Evolutionary conservation across 2,329 filamentous ascomycete genomes (phyloP), one percentile per base, ranked within the genome.

Genomic region (Pseudogymnoascus sp.): DNA sequence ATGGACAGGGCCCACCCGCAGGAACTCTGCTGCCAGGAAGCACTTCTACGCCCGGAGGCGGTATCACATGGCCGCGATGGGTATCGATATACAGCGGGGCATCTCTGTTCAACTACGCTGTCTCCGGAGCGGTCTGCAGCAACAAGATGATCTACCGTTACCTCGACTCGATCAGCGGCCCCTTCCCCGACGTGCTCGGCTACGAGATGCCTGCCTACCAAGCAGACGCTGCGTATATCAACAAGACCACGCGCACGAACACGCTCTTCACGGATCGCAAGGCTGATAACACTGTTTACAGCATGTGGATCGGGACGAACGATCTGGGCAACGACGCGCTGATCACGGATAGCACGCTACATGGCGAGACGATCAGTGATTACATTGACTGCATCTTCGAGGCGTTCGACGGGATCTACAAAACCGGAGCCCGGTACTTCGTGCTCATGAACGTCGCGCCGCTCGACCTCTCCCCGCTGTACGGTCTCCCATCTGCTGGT

Each of bases 241-340:
- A 73, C 63, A 56, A 64, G 25, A 64, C 67, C 1, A 72, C 72
- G 0, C 63, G 66, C 1, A 72, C 73, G 61, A 71, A 75, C 63
- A 72, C 75, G 1, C 72, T 82, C 4, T 82, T 79, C 66, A 73
- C 74, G 0, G 69, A 78, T 66, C 74, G 79, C 53, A 79, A 77
- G 1, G 68, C 80, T 1, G 75, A 82, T 31, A 84, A 86, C 66
- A 90, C 88, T 0, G 84, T 90, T 2, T 92, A 91, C 70, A 80
- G 84, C 1, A 81, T 92, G 60, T 92, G 88, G 88, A 91, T 92
- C 69, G 90, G 90, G 2, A 92, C 89, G 23, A 93, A 93, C 71
- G 90, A 94, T 70, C 77, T 93, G 8, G 89, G 89, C 21, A 79
- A 78, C 63, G 74, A 79, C 61, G 87, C 82, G 7, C 88, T 92